A percentile compares a stretch with the other conserved stretches of the same genome.
Conservation (phyloP, 495 filamentous ascomycete species). For the Jackrogersella multiformis region DNA sequence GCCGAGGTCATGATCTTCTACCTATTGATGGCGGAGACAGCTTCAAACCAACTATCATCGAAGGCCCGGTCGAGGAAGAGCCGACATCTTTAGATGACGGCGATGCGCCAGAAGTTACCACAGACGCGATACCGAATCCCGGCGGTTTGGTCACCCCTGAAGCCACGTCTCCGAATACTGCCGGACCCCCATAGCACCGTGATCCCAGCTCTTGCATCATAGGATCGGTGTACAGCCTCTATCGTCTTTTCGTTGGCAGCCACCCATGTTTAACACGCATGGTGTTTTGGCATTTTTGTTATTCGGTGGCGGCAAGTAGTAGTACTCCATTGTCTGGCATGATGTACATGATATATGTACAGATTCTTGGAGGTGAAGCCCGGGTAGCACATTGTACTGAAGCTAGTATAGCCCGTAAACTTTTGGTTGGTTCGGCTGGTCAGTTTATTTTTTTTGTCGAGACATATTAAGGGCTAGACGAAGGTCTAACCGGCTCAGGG, state of each 20-base stretch:
- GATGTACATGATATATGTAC: conserved; percentile 6
- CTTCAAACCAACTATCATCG: conserved; percentile 56
- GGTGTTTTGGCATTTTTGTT: background rate
- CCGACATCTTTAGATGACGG: conserved; percentile 42
- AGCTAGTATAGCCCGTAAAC: background rate
- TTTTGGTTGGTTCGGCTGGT: conserved; percentile 12
- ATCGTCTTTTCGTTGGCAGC: background rate
- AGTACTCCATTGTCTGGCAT: conserved; percentile 3
- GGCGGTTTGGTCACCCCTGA: conserved; percentile 27
- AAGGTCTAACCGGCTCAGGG: background rate
- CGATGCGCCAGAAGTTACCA: conserved; percentile 47
- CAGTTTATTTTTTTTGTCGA: conserved; percentile 16
- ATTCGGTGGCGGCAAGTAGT: background rate
- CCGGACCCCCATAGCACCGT: conserved; percentile 1
- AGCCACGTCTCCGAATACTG: conserved; percentile 26
- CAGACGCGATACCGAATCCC: conserved; percentile 39
- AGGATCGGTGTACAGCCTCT: background rate
- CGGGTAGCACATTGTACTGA: background rate
- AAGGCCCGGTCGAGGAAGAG: conserved; percentile 60
- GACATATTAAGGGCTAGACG: conserved; percentile 24
- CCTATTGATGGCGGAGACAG: conserved; percentile 47
- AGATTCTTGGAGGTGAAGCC: background rate
- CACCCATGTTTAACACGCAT: background rate
- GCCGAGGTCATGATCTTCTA: conserved; percentile 56
- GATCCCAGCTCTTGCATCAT: background rate